Conservation (phyloP, 2,329 filamentous ascomycete species). For the Periglandula ipomoeae region DNA sequence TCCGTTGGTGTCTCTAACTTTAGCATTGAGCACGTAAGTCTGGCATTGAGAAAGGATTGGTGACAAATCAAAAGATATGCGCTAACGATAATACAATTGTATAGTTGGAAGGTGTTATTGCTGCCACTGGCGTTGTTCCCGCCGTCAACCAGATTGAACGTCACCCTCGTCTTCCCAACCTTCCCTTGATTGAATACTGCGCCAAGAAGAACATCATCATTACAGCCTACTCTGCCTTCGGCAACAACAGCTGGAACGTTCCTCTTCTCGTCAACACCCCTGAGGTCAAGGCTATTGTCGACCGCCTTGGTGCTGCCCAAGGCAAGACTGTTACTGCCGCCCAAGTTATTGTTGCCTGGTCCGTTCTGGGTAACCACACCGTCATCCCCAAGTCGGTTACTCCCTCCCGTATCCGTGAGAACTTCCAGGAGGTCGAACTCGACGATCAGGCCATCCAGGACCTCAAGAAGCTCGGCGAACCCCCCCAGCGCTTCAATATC, state of each 20-base stretch:
- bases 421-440: constrained; percentile 61
- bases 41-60: background rate
- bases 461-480: constrained; percentile 52
- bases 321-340: constrained; percentile 31
- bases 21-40: constrained; percentile 41
- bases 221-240: constrained; percentile 55
- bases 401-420: constrained; percentile 55
- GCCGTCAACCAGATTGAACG: constrained; percentile 64
- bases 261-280: constrained; percentile 50
- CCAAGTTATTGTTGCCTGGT: constrained; percentile 48
- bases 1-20: constrained; percentile 71
- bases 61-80: background rate
- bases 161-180: constrained; percentile 52
- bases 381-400: constrained; percentile 72
- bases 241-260: constrained; percentile 33
- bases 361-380: constrained; percentile 49
- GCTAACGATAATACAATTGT: background rate
- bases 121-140: constrained; percentile 45
- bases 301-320: constrained; percentile 27
- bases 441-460: constrained; percentile 47
- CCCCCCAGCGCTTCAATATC: constrained; percentile 34
- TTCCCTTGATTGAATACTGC: constrained; percentile 49
- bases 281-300: constrained; percentile 46
- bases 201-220: constrained; percentile 54
- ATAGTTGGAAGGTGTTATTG: constrained; percentile 44